Evolutionary conservation across 2,329 filamentous ascomycete species (phyloP), one percentile per base, ranked within the genome.

Genomic region (Myriosclerotinia duriaeana): DNA sequence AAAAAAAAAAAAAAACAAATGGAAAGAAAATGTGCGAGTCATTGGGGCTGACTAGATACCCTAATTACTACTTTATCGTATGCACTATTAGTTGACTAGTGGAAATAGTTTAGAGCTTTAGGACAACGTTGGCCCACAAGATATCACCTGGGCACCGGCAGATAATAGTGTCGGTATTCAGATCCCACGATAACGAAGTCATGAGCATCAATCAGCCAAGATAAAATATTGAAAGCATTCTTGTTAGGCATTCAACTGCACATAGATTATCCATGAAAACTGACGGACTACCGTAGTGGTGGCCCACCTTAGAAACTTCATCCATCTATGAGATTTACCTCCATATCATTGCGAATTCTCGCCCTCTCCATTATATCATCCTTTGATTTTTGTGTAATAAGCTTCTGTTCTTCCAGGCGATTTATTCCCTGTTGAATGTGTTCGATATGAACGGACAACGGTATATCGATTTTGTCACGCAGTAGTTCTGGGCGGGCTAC

Each of bases 381-480:
- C 79, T 90, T 87, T 20, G 85, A 77, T 40, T 80, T 82, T 64
- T 84, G 80, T 22, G 86, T 84, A 68, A 85, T 83, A 53, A 84
- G 82, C 67, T 90, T 81, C 56, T 88, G 87, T 30, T 79, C 78
- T 75, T 91, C 87, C 68, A 95, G 78, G 69, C 91, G 82, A 76
- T 93, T 89, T 1, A 93, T 86, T 0, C 89, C 89, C 59, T 86
- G 80, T 66, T 89, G 83, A 69, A 95, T 92, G 66, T 87, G 88
- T 71, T 92, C 87, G 52, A 95, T 87, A 74, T 95, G 90, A 53
- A 92, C 87, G 61, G 84, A 83, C 5, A 95, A 79, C 3, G 90
- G 89, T 12, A 92, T 81, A 38, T 81, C 79, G 3, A 72, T 76
- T 9, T 79, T 79, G 36, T 80, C 82, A 1, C 82, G 83, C 14